Base-by-base conservation (phyloP, 2,329 filamentous ascomycete species). In the Penicillium brevicompactum region DNA sequence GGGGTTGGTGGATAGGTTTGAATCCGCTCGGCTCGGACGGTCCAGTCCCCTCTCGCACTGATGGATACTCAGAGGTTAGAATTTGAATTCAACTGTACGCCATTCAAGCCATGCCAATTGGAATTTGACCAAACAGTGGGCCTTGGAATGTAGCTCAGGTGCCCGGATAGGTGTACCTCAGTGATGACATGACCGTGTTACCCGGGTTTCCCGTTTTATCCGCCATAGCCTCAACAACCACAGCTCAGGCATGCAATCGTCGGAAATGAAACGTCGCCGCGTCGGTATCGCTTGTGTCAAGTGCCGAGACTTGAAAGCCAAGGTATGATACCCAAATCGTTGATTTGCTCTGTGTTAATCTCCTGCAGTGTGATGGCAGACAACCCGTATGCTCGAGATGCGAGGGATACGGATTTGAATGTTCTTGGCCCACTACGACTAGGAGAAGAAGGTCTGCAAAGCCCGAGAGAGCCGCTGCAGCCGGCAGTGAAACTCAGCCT, bases 131-230 rank as follows among this genome's bases (percentile, higher is more conserved):
- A 27, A 27, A 27, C 24, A 27, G 24, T 6, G 24, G 24, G 24
- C 24, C 24, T 27, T 27, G 31, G 31, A 34, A 34, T 34, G 31
- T 34, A 5, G 31, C 8, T 8, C 24, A 27, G 24, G 24, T 34
- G 88, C 31, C 7, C 31, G n/a, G 11, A 13, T 37, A 13, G n/a
- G n/a, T n/a, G n/a, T 13, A n/a, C n/a, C 4, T 11, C 30, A 11
- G 31, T 31, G 30, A 34, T 47, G 45, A 47, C 45, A 47, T 37
- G 22, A 47, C 34, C 34, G 34, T 37, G 34, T 37, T 37, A 37
- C 34, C 34, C 34, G 34, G 34, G 11, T n/a, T 37, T 37, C 6
- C 34, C 34, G 34, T 37, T 13, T 37, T 37, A n/a, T n/a, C 34
- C 34, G 34, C 34, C 31, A 34, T 14, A 18, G 32, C 13, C 43